Percentiles rank a stretch among this genome's conserved stretches.
phyloP scores from a whole-genome alignment of 176 grass and related monocot species.

The Eragrostis curvula region DNA sequence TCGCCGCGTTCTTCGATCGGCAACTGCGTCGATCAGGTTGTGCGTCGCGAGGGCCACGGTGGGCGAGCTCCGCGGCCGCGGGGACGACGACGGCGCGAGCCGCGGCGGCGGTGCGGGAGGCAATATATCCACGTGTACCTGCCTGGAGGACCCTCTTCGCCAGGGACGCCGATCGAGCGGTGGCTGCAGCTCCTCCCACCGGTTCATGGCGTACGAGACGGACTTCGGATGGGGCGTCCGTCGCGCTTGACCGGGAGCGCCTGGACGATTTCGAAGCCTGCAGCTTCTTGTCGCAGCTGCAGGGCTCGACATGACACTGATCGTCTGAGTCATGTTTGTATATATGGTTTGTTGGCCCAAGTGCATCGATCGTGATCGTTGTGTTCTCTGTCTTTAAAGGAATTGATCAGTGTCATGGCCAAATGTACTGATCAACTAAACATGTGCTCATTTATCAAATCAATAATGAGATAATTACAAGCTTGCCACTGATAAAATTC shows the following conservation, averaged over 20 bases:
- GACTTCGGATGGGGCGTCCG: slow-evolving; percentile 64
- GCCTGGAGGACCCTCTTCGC: slow-evolving; percentile 30
- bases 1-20: slow-evolving; percentile 75
- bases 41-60: neutral
- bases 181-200: slow-evolving; percentile 33
- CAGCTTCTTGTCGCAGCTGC: slow-evolving; percentile 23
- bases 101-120: neutral
- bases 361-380: too few relatives aligned
- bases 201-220: slow-evolving; percentile 52
- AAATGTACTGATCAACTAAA: too few relatives aligned
- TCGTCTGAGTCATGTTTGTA: too few relatives aligned
- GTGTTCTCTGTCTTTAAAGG: too few relatives aligned
- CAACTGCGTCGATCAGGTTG: slow-evolving; percentile 30
- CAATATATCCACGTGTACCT: slow-evolving; percentile 23
- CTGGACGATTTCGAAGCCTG: slow-evolving; percentile 26
- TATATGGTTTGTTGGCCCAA: too few relatives aligned
- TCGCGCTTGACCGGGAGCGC: slow-evolving; percentile 5
- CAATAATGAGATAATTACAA: too few relatives aligned
- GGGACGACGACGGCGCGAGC: neutral
- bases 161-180: neutral
- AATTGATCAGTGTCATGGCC: too few relatives aligned
- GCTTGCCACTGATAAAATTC: too few relatives aligned
- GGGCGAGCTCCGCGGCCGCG: neutral
- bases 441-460: too few relatives aligned
- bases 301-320: neutral